These are phyloP conservation scores for Exidia glandulosa DNA, from an alignment of 768 basidiomycete species.

Conservation along the genomic window DNA sequence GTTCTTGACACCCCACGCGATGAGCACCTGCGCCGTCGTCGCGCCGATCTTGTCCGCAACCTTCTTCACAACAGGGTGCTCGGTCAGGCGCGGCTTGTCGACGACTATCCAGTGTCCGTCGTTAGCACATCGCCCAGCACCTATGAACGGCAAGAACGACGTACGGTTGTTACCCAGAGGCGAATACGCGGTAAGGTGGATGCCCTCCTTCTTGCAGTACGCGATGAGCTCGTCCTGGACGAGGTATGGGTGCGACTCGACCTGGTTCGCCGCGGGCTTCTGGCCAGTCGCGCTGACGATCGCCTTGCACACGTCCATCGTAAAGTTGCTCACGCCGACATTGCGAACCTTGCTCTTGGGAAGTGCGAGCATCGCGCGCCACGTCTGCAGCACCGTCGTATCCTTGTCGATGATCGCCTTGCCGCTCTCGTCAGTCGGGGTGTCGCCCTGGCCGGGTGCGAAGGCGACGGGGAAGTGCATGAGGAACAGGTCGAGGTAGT, in stretches of 20 bases:
- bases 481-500: too few species aligned
- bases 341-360: slow-evolving; percentile 44
- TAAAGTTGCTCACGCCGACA: slow-evolving; percentile 80
- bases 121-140: too few species aligned
- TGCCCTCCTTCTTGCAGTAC: slow-evolving; percentile 58
- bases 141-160: too few species aligned
- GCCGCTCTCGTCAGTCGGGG: slow-evolving; percentile 36
- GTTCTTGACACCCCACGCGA: slow-evolving; percentile 68
- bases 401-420: slow-evolving; percentile 44
- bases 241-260: slow-evolving; percentile 74
- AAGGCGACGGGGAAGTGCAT: slow-evolving; percentile 76
- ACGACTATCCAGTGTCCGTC: slow-evolving; percentile 28
- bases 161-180: slow-evolving; percentile 74
- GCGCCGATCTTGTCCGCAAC: slow-evolving; percentile 53
- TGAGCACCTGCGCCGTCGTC: slow-evolving; percentile 68
- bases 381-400: slow-evolving; percentile 60
- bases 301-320: slow-evolving; percentile 48
- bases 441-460: slow-evolving; percentile 38
- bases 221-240: slow-evolving; percentile 62
- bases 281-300: slow-evolving; percentile 61
- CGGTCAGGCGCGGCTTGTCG: slow-evolving; percentile 55
- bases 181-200: slow-evolving; percentile 57
- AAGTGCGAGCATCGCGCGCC: slow-evolving; percentile 68
- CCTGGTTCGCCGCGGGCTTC: slow-evolving; percentile 67
- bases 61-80: slow-evolving; percentile 46